Base-by-base conservation (phyloP, 2,329 filamentous ascomycete species). In the Fusarium coffeatum region DNA sequence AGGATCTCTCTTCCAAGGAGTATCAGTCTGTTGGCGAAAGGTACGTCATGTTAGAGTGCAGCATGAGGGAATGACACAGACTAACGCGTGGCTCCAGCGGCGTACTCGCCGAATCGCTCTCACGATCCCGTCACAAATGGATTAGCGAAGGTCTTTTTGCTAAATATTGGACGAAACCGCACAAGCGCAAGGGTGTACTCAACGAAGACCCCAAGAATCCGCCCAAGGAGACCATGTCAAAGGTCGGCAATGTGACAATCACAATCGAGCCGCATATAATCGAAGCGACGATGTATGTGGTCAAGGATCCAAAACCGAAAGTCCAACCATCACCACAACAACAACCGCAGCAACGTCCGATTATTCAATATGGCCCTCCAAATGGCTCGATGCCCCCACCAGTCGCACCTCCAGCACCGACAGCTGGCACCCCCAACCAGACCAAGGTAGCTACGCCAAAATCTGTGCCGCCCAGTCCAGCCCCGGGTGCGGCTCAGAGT, bases 261-360 rank as follows among this genome's bases (percentile, higher is more conserved):
- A 91, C 89, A 23, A 89, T 94, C 64, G 93, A 94, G 78, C 93
- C 93, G 46, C 92, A 96, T 76, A 87, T 92, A 45, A 88, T 96
- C 72, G 91, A 94, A 71, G 92, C 92, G 18, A 90, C 87, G 48
- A 88, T 94, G 83, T 94, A 86, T 76, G 86, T 87, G 22, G 89
- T 93, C 62, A 92, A 92, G 75, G 90, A 92, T 55, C 83, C 86
- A 10, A 88, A 87, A 69, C 83, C 75, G 25, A 79, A 82, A 40
- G 79, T 81, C 25, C 80, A 79, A 37, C 80, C 82, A 32, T 80
- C 78, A 23, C 64, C 49, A n/a, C 75, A 56, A 42, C 72, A 71
- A 76, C 74, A 69, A 71, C 71, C 63, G 51, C 72, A 58, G 40
- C 60, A 66, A 63, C 85, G 89, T 45, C 89, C 89, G 5, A 84